Percentiles rank a stretch among this genome's conserved stretches.
phyloP scores from a whole-genome alignment of 257 asterid species.

The Gentiana dahurica region DNA sequence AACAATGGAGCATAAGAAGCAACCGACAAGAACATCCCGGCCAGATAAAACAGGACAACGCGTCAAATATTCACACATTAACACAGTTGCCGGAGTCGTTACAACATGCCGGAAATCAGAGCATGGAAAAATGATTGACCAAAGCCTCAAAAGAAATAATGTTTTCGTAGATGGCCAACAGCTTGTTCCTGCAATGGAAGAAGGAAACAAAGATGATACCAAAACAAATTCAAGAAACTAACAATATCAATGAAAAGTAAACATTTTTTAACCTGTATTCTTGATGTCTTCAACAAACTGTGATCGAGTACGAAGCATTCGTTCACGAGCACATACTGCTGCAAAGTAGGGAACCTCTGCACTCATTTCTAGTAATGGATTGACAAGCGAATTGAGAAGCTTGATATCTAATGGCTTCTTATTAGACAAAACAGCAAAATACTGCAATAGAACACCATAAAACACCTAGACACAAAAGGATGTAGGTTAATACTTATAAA shows the following conservation, averaged over 20 bases:
- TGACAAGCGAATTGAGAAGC: conserved; percentile 60
- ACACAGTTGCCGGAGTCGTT: conserved; percentile 70
- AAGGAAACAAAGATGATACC: neutral
- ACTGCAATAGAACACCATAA: conserved; percentile 83
- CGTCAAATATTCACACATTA: conserved; percentile 85
- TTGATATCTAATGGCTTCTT: conserved; percentile 58
- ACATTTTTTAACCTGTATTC: conserved; percentile 38
- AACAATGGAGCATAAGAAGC: conserved; percentile 88
- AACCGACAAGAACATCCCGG: conserved; percentile 62
- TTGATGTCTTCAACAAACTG: conserved; percentile 60
- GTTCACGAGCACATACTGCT: conserved; percentile 93
- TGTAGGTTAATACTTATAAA: neutral
- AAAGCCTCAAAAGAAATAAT: conserved; percentile 62
- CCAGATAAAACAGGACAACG: conserved; percentile 68
- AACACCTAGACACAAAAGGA: conserved; percentile 44
- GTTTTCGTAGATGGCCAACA: conserved; percentile 93
- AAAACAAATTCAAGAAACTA: neutral
- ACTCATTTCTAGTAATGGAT: conserved; percentile 93
- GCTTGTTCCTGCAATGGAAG: conserved; percentile 47
- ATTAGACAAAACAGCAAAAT: conserved; percentile 79
- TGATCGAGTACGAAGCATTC: conserved; percentile 53
- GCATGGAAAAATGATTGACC: conserved; percentile 95
- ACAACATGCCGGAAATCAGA: conserved; percentile 94
- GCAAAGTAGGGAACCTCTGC: conserved; percentile 90
- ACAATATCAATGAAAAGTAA: neutral